These are phyloP conservation scores for Leccinum uliginosum DNA, from an alignment of 768 basidiomycete genomes.

Conservation along the genomic window DNA sequence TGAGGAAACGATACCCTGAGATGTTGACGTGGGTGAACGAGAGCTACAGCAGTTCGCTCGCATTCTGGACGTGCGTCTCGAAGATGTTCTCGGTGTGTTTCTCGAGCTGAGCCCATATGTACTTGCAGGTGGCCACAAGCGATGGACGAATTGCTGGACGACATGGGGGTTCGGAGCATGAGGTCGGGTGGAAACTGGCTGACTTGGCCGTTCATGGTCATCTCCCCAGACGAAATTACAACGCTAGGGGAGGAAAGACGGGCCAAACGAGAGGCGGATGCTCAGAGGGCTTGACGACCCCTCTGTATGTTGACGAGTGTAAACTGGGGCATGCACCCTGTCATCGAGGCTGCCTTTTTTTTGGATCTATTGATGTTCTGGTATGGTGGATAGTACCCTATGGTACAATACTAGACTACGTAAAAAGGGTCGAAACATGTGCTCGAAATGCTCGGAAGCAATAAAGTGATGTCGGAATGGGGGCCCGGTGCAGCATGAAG, in stretches of 20 bases:
- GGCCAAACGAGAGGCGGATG: slow-evolving; percentile 10
- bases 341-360: background rate
- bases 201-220: slow-evolving; percentile 57
- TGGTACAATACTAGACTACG: background rate
- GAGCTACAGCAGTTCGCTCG: slow-evolving; percentile 45
- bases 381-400: no score
- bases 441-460: no score
- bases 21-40: slow-evolving; percentile 47
- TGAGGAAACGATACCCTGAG: slow-evolving; percentile 50
- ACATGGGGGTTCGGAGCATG: slow-evolving; percentile 50
- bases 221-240: slow-evolving; percentile 45
- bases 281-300: background rate
- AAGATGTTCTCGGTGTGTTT: background rate
- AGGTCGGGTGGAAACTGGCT: slow-evolving; percentile 64
- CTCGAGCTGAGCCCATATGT: background rate
- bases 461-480: no score
- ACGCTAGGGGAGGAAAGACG: slow-evolving; percentile 45
- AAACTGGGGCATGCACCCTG: background rate
- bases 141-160: slow-evolving; percentile 53
- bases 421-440: no score
- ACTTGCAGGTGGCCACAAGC: slow-evolving; percentile 55
- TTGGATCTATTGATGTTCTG: background rate
- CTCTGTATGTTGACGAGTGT: background rate
- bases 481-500: no score
- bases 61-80: slow-evolving; percentile 49